Base-by-base conservation (phyloP, 768 basidiomycete genomes). In the Termitomyces sp. region DNA sequence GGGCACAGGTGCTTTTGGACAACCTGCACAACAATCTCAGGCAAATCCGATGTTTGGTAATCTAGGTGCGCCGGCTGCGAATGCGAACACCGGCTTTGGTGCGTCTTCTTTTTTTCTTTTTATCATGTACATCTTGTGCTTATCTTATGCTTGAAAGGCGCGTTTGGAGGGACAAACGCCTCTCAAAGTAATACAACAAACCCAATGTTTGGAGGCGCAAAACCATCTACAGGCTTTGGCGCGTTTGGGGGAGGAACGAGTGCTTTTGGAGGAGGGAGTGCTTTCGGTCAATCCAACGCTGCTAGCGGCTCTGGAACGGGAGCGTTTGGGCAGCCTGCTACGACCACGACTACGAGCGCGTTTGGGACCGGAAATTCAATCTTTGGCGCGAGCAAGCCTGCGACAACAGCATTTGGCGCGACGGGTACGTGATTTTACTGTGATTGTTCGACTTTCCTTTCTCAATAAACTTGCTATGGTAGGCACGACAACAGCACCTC, bases 1-100 rank as follows among this genome's bases (percentile, higher is more conserved):
- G 54, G 71, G 79, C 24, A 73, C 79, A 53, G 69, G 79, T 64
- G 73, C 83, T 58, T 88, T 88, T 77, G 82, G 84, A 53, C 74
- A 73, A 52, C 82, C 79, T 20, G 29, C 59, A 63, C 86, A 82
- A 61, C 87, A 82, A 66, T 80, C 79, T 2, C 79, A 78, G 61
- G 80, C 84, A 5, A 91, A 91, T 65, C 87, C 90, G 42, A 92
- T 92, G 88, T 92, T 92, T 69, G 90, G 90, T 49, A 82, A 79
- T 60, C 67, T 85, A 46, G 75, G 72, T 26, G 69, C 72, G 54
- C 62, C 74, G 16, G 63, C 71, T 46, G 64, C 62, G 59, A 71
- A 71, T 55, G 66, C 74, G 9, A 65, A 64, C 14, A 63, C 69
- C 5, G 79, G 74, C 59, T 82, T 81, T 65, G 78, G 81, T 82